Conservation (phyloP, 352 stramenopile species). For the Elongisporangium undulatum region DNA sequence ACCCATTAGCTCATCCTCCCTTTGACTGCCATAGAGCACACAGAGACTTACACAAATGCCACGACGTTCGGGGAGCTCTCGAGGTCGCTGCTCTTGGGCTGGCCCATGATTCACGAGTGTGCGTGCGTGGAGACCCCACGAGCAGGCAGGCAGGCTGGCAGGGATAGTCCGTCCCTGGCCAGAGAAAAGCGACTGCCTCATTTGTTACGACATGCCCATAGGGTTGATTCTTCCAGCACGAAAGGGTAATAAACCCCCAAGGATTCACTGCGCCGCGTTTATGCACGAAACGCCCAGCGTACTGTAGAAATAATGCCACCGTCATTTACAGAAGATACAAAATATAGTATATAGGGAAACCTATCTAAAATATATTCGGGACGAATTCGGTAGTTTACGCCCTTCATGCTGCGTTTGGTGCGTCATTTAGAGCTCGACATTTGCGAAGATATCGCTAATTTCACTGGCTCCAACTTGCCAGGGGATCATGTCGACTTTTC, state of each 20-base stretch:
- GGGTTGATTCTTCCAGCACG: not conserved
- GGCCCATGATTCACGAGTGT: not conserved
- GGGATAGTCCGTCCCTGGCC: not conserved
- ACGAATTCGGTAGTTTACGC: not conserved
- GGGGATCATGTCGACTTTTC: not conserved
- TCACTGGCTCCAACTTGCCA: not conserved
- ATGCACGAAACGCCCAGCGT: not conserved
- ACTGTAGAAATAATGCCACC: not conserved
- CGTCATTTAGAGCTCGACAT: not conserved
- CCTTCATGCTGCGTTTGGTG: too few relatives aligned
- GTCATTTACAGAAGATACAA: not conserved
- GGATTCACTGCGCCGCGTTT: not conserved
- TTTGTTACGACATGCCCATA: not conserved
- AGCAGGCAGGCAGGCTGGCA: too few relatives aligned
- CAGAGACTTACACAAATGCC: not conserved
- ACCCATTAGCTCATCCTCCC: not conserved
- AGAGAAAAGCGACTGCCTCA: not conserved
- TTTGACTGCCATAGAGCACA: not conserved
- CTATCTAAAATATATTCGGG: not conserved
- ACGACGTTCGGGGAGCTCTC: not conserved
- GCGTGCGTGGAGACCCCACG: not conserved
- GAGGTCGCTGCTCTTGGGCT: not conserved
- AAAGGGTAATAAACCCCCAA: not conserved
- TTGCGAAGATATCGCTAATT: not conserved
- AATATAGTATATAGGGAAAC: not conserved